Evolutionary conservation across 176 grass and related monocot species (phyloP).

Genomic region (barley (Hordeum vulgare)): DNA sequence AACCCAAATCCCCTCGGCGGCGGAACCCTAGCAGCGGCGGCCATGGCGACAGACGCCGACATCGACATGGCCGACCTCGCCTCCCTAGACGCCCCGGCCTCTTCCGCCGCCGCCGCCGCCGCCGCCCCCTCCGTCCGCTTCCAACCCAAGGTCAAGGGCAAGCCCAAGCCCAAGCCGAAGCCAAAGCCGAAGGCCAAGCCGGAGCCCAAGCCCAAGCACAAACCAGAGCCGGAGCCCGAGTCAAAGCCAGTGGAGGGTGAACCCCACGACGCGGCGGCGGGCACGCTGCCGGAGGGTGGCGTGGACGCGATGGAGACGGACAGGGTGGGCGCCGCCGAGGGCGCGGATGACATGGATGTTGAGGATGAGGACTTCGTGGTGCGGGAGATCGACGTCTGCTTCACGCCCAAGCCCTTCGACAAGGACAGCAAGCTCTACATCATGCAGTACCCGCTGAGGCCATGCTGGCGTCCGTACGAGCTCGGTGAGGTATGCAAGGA

Average conservation of each 20-base stretch:
- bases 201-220: background rate
- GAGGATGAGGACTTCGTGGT: constrained; percentile 55
- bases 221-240: background rate
- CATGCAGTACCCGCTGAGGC: constrained; percentile 85
- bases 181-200: background rate
- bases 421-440: constrained; percentile 72
- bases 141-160: constrained; percentile 56
- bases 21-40: no score
- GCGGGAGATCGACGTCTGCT: constrained; percentile 82
- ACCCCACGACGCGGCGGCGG: background rate
- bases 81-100: constrained; percentile 4
- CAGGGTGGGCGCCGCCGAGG: background rate
- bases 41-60: constrained; percentile 26
- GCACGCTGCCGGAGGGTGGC: background rate
- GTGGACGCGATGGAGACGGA: constrained; percentile 45
- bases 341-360: background rate
- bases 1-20: no score
- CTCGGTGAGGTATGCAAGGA: constrained; percentile 69
- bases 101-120: background rate
- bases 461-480: constrained; percentile 83
- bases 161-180: constrained; percentile 3
- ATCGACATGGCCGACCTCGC: constrained; percentile 42
- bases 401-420: constrained; percentile 55
- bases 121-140: constrained; percentile 38
- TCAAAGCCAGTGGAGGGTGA: background rate